These are phyloP conservation scores for Termitomyces sp. DNA, from an alignment of 768 basidiomycete species.

Conservation along the genomic window DNA sequence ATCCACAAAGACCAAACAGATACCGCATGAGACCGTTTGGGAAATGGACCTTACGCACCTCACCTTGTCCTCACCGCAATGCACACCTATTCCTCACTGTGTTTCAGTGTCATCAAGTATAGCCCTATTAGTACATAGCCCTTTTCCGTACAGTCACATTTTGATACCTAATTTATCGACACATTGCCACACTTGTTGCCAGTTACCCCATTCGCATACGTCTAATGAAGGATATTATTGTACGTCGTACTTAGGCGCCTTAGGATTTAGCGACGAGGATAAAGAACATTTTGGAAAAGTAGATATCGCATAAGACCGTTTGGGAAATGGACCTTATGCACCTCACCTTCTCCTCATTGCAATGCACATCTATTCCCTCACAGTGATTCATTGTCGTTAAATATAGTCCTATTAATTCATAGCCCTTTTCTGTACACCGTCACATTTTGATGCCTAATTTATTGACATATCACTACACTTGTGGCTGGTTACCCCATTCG, in stretches of 20 bases:
- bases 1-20: constrained; percentile 19
- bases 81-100: neutral
- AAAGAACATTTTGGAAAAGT: constrained; percentile 2
- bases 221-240: constrained; percentile 11
- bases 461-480: constrained; percentile 10
- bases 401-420: neutral
- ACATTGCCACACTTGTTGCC: constrained; percentile 10
- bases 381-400: constrained; percentile 6
- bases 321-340: neutral
- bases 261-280: neutral
- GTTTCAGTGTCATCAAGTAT: constrained; percentile 6
- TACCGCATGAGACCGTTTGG: constrained; percentile 16
- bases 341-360: neutral
- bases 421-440: neutral
- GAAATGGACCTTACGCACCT: neutral
- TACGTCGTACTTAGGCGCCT: neutral
- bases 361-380: neutral
- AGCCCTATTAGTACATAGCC: neutral
- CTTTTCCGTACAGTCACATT: neutral
- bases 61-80: neutral
- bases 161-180: constrained; percentile 18
- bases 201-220: constrained; percentile 8
- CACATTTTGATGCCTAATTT: constrained; percentile 17
- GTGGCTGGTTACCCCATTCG: constrained; percentile 6
- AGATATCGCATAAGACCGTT: constrained; percentile 17